Conservation (phyloP, 805 yeast genomes). For the Candida vaughaniae region DNA sequence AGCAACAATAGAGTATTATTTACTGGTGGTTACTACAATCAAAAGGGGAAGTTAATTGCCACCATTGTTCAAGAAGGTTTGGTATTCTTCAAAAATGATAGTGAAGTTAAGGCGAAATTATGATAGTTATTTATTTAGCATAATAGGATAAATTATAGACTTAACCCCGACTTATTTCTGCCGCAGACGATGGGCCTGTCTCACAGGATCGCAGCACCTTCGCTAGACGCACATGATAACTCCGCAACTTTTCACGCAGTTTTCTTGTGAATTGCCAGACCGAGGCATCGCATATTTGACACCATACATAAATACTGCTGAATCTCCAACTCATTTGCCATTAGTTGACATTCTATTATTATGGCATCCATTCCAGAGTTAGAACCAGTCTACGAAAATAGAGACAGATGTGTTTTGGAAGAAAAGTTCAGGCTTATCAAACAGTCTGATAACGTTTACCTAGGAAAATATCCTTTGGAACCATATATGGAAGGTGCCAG, state of each 20-base stretch:
- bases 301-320: no score
- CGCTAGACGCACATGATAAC: no score
- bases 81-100: constrained; percentile 19
- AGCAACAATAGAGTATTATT: constrained; percentile 31
- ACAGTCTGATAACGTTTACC: constrained; percentile 8
- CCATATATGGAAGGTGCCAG: constrained; percentile 21
- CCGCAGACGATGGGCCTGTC: no score
- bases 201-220: no score
- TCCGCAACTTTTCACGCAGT: no score
- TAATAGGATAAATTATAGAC: neutral
- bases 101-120: constrained; percentile 17
- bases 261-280: no score
- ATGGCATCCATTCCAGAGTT: constrained; percentile 5
- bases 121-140: constrained; percentile 5
- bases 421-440: constrained; percentile 16
- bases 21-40: constrained; percentile 28
- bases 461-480: constrained; percentile 21
- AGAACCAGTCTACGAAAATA: constrained; percentile 14
- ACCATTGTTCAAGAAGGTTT: constrained; percentile 36
- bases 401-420: constrained; percentile 15
- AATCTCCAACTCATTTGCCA: no score
- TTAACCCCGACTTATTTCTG: no score
- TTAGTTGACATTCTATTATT: constrained; percentile 1
- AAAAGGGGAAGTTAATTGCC: constrained; percentile 29
- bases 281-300: no score